Evolutionary conservation across 2,329 filamentous ascomycete genomes (phyloP).

Genomic region (Cephalotrichum gorgonifer): DNA sequence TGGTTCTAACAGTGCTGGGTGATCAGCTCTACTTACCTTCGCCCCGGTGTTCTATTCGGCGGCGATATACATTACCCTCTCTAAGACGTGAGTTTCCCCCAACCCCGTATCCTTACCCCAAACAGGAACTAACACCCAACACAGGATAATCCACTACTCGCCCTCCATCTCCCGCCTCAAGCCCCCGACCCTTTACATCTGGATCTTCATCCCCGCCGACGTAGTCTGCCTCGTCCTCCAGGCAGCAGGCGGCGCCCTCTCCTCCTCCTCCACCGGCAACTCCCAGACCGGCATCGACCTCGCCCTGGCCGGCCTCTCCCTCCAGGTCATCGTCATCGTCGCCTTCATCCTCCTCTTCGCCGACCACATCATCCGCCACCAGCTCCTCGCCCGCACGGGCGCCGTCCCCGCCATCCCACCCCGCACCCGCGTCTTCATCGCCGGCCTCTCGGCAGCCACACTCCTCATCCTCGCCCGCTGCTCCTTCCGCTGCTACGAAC

Average conservation of each 20-base stretch:
- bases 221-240: constrained; percentile 46
- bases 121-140: constrained; percentile 19
- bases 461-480: constrained; percentile 52
- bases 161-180: constrained; percentile 29
- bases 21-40: constrained; percentile 32
- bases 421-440: constrained; percentile 33
- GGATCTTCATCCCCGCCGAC: constrained; percentile 44
- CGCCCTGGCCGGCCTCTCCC: constrained; percentile 40
- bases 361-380: constrained; percentile 39
- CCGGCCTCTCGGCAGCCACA: constrained; percentile 41
- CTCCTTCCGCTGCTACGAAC: constrained; percentile 54
- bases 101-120: neutral
- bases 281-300: constrained; percentile 26
- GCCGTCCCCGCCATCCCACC: constrained; percentile 11
- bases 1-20: neutral
- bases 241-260: constrained; percentile 44
- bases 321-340: constrained; percentile 47
- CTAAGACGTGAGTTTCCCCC: constrained; percentile 16
- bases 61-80: constrained; percentile 55
- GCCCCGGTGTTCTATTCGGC: constrained; percentile 41
- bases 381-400: constrained; percentile 12
- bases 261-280: constrained; percentile 27
- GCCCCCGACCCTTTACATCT: constrained; percentile 28
- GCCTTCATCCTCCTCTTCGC: constrained; percentile 36
- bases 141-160: constrained; percentile 13